Base-by-base conservation (phyloP, 2,329 filamentous ascomycete genomes). In the Coniochaeta sp. region DNA sequence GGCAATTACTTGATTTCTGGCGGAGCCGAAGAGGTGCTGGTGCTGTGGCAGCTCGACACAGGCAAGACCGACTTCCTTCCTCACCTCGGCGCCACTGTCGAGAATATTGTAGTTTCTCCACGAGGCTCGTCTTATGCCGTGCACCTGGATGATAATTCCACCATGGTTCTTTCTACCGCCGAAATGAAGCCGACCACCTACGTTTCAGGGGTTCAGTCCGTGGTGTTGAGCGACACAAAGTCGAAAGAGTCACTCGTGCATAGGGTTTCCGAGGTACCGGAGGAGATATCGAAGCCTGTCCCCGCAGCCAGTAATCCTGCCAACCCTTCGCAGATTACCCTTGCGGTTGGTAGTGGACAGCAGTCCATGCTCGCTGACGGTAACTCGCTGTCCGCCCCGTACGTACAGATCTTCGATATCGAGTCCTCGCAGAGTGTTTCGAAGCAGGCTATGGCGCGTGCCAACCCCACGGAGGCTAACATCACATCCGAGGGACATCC, bases 1-100 rank as follows among this genome's bases (percentile, higher is more conserved):
- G 90, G 91, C 57, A 92, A 96, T 70, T 99, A 99, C 72, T 76
- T 99, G 61, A 88, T 99, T 58, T 98, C 95, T 60, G 95, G 95
- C 69, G 95, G 95, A 34, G 86, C 87, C 24, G 95, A 99, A 74
- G 93, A 91, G 8, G 89, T 91, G 22, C 79, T 99, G 47, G 90
- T 96, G 9, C 78, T 97, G 34, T 98, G 93, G 93, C 95, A 99
- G 74, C 79, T 97, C 60, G 90, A 96, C 65, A 97, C 93, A 0
- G 87, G 87, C 63, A 88, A 88, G 70, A 86, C 86, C 68, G 89
- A 95, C 69, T 91, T 88, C 69, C 78, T 99, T 30, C 95, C 95
- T n/a, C 92, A 98, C 81, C 81, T 99, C 60, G 89, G 90, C 26
- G 90, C 91, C 6, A 86, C 87, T 28, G 89, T 99, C 38, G 89